Evolutionary conservation across 2,329 filamentous ascomycete genomes (phyloP), one percentile per base, ranked within the genome.

Genomic region (Laburnicola sp.): DNA sequence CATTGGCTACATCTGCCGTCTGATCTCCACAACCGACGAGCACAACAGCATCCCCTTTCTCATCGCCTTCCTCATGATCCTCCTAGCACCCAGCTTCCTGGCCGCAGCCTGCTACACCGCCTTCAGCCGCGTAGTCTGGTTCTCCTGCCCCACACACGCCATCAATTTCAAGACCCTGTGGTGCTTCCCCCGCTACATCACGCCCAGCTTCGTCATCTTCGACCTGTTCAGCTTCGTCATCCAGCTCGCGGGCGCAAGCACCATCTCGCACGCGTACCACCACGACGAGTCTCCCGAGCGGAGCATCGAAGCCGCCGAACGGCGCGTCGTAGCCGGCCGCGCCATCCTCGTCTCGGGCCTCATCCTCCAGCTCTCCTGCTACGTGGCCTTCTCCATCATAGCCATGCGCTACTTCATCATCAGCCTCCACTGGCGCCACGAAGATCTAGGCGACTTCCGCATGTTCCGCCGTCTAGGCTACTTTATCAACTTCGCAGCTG

Each of bases 1-100:
- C 0, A 69, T 83, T 21, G 82, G 81, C 11, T 83, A 83, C 58
- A 62, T 80, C 34, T 79, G 76, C 9, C 78, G 82, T 46, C 67
- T 76, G 3, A 57, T 79, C 22, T 77, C 77, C 0, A 62, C 69
- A 6, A 55, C 60, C 16, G 59, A 72, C 30, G 69, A 72, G n/a
- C 56, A 60, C 22, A 50, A 64, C 27, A 63, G 69, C 28, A 26
- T 62, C 0, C 74, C 76, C 0, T 70, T 69, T 31, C 62, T 77
- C 45, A 75, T 74, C 49, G 75, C 75, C 1, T 69, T 76, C 45
- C 55, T 79, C 30, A 72, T 80, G 57, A 70, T 80, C 40, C 71
- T 81, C 3, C 70, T 81, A 23, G 77, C 75, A 1, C 79, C 78
- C 1, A 75, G 75, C 3, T 74, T 80, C 44, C 76, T 79, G 54